Evolutionary conservation across 371 early-diverging fungal genomes (phyloP), one percentile per base, ranked within the genome.

Genomic region (Rhizopus microsporus): DNA sequence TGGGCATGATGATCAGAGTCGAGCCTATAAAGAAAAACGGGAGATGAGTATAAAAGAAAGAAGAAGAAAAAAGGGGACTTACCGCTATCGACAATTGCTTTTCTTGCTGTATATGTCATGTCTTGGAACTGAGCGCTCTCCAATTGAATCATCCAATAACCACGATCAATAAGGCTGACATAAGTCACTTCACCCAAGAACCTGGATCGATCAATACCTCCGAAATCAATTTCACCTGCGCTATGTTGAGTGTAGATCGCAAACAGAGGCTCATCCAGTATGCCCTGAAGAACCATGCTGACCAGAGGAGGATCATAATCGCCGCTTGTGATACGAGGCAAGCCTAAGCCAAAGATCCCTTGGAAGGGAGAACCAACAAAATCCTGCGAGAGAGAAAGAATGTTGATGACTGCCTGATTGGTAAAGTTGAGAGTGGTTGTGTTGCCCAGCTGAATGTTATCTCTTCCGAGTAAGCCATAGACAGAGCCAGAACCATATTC

Each of bases 111-210:
- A 29, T 4, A 46, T 9, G 9, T 7, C 15, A 8, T 23, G 3
- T 29, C 46, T 5, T 23, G 29, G 30, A 17, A 29, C 29, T 46
- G 29, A 8, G 46, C 46, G 1, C 46, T 12, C 3, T 46, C 12
- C 9, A 46, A 15, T 29, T 46, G 46, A 9, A 92, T 85, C 71
- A 88, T 88, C 93, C 93, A 93, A 75, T 89, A 93, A 0, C 84
- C 88, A 45, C 80, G 81, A 62, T 89, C 84, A 32, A 85, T 75
- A 17, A 87, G 82, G 4, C 85, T 80, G 9, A 83, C 80, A 81
- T 86, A 93, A 51, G 75, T 49, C 3, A 90, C 39, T 0, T 84
- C 78, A 17, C 85, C 82, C 31, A 62, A 65, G 69, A 80, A 81
- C 17, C 76, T 77, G 29, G 62, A 58, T 38, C 59, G 51, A 58